Evolutionary conservation across 345 rosid species (phyloP).

Genomic region (Rhodamnia rubescens): DNA sequence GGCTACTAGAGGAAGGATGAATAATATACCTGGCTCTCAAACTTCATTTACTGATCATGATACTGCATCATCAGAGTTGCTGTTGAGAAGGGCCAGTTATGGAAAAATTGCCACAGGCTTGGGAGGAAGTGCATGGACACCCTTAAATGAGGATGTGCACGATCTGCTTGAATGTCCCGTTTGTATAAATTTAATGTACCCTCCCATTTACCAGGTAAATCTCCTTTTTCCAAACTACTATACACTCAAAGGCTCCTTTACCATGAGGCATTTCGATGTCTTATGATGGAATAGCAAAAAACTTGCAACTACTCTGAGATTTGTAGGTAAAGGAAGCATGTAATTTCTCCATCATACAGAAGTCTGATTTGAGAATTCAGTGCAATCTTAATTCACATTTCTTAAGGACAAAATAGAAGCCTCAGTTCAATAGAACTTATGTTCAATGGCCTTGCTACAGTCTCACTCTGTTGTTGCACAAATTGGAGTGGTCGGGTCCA

Average conservation of each 20-base stretch:
- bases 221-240: not conserved
- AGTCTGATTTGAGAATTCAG: not conserved
- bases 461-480: not conserved
- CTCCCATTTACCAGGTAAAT: slow-evolving; percentile 78
- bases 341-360: not conserved
- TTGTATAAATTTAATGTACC: slow-evolving; percentile 70
- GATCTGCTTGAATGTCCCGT: slow-evolving; percentile 79
- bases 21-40: slow-evolving; percentile 36
- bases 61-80: slow-evolving; percentile 26
- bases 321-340: not conserved
- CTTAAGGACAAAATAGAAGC: not conserved
- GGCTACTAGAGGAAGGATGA: slow-evolving; percentile 51
- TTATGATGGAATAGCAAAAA: not conserved
- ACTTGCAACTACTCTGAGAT: not conserved
- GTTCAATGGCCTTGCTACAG: not conserved
- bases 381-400: not conserved
- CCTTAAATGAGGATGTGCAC: slow-evolving; percentile 51
- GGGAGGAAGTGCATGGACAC: slow-evolving; percentile 37
- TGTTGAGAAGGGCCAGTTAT: slow-evolving; percentile 28
- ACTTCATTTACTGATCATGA: slow-evolving; percentile 33
- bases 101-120: slow-evolving; percentile 28
- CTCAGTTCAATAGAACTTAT: not conserved
- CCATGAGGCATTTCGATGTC: not conserved
- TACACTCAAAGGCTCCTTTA: not conserved
- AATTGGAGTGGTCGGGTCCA: not conserved